phyloP scores from a whole-genome alignment of 2,329 filamentous ascomycete genomes.

The Cadophora sp. region DNA sequence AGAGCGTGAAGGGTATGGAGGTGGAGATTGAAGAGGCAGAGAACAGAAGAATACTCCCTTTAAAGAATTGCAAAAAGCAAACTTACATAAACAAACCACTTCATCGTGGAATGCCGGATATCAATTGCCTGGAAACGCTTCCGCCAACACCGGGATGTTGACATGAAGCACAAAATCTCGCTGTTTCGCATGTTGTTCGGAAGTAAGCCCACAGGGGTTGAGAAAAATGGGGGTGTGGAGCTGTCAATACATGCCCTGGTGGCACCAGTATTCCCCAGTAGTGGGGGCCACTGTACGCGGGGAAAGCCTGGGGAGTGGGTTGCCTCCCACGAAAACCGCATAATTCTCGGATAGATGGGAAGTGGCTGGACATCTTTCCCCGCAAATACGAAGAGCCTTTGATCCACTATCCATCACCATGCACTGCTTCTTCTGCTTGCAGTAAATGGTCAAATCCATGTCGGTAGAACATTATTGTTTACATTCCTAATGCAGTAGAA shows the following conservation, averaged over 20 bases:
- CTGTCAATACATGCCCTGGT: too few relatives aligned
- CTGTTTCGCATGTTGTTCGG: background rate
- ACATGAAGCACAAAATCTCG: background rate
- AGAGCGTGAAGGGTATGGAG: background rate
- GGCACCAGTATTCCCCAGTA: too few relatives aligned
- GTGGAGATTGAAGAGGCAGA: background rate
- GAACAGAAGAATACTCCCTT: background rate
- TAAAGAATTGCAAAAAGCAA: background rate
- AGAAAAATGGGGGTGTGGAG: background rate
- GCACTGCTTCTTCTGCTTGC: too few relatives aligned
- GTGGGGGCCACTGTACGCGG: too few relatives aligned
- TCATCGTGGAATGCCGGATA: too few relatives aligned
- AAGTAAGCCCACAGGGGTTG: background rate
- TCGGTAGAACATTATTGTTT: background rate
- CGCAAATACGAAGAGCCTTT: background rate
- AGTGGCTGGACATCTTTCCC: too few relatives aligned
- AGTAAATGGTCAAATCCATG: too few relatives aligned
- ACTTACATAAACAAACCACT: background rate
- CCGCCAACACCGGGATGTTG: too few relatives aligned
- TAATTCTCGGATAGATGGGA: slow-evolving; percentile 4
- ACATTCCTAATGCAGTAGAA: background rate
- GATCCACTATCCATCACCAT: too few relatives aligned
- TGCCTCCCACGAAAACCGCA: background rate
- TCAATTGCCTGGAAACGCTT: too few relatives aligned
- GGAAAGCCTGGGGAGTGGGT: background rate